A percentile compares a stretch with the other conserved stretches of the same genome.
Conservation (phyloP, 176 grass and related monocot genomes). For the Tillandsia leiboldiana region DNA sequence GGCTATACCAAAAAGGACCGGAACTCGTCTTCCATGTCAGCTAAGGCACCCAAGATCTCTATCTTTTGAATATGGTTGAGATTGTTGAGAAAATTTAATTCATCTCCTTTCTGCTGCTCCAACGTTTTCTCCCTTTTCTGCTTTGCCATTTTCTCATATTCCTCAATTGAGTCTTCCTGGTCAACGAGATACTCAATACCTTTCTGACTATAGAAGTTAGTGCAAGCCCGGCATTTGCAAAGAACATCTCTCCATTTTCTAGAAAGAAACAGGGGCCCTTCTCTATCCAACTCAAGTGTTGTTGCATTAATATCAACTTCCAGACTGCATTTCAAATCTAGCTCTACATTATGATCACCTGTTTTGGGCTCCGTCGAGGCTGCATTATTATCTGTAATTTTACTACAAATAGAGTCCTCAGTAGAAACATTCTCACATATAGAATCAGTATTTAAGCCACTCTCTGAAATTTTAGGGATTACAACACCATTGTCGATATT, state of each 20-base stretch:
- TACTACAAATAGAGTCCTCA: slow-evolving; percentile 8
- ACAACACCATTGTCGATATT: slow-evolving; percentile 24
- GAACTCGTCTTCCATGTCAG: slow-evolving; percentile 84
- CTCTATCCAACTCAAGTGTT: slow-evolving; percentile 31
- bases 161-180: slow-evolving; percentile 78
- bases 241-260: slow-evolving; percentile 82
- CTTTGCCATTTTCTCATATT: slow-evolving; percentile 84
- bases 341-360: slow-evolving; percentile 22
- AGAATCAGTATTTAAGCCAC: neutral
- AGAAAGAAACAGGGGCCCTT: slow-evolving; percentile 57
- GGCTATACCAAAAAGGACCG: slow-evolving; percentile 75
- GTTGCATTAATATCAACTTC: slow-evolving; percentile 48
- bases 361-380: slow-evolving; percentile 27
- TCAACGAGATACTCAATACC: slow-evolving; percentile 59
- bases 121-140: slow-evolving; percentile 83
- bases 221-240: slow-evolving; percentile 66
- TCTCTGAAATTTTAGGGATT: neutral
- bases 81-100: slow-evolving; percentile 72
- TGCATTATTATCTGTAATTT: slow-evolving; percentile 11
- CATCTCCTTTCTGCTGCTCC: slow-evolving; percentile 83
- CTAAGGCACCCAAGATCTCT: slow-evolving; percentile 78
- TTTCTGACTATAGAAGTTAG: slow-evolving; percentile 35
- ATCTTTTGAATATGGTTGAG: slow-evolving; percentile 93
- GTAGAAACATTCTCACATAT: neutral
- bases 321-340: slow-evolving; percentile 40